phyloP scores from a whole-genome alignment of 1,139 yeast species.

The Geotrichum reessii region DNA sequence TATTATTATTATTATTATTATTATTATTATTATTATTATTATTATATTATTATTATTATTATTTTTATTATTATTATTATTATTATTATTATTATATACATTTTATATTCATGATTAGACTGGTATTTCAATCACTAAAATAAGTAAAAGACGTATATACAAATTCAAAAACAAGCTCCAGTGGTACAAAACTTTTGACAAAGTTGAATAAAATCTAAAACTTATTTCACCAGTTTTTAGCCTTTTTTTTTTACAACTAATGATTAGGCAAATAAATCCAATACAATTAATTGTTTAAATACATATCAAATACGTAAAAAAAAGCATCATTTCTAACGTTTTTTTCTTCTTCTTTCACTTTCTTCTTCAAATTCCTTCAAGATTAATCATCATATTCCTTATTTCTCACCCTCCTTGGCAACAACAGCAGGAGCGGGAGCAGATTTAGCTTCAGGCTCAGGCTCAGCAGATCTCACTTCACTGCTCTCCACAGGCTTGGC shows the following conservation, averaged over 20 bases:
- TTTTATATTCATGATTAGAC: too few relatives aligned
- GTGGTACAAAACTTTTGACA: not conserved
- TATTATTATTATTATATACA: too few relatives aligned
- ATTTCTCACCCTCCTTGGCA: not conserved
- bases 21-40: too few relatives aligned
- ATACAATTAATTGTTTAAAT: not conserved
- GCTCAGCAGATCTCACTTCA: constrained; percentile 12
- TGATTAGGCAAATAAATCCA: not conserved
- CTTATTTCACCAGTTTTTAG: too few relatives aligned
- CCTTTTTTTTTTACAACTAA: too few relatives aligned
- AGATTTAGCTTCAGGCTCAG: constrained; percentile 1
- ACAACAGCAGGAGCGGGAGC: constrained; percentile 1
- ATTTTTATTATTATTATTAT: too few relatives aligned
- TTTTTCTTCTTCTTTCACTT: not conserved
- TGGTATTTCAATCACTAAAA: too few relatives aligned
- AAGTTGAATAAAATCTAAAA: too few relatives aligned
- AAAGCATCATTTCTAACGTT: not conserved
- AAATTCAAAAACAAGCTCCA: not conserved
- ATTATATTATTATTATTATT: too few relatives aligned
- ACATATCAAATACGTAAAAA: not conserved
- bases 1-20: too few relatives aligned
- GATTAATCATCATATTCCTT: not conserved
- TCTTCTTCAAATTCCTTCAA: not conserved
- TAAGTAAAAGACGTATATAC: not conserved
- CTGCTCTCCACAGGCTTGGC: not conserved